Percentiles rank a stretch among this genome's conserved stretches.
These are phyloP conservation scores for Kondoa malvinella DNA, from an alignment of 768 basidiomycete species.

Conservation along the genomic window DNA sequence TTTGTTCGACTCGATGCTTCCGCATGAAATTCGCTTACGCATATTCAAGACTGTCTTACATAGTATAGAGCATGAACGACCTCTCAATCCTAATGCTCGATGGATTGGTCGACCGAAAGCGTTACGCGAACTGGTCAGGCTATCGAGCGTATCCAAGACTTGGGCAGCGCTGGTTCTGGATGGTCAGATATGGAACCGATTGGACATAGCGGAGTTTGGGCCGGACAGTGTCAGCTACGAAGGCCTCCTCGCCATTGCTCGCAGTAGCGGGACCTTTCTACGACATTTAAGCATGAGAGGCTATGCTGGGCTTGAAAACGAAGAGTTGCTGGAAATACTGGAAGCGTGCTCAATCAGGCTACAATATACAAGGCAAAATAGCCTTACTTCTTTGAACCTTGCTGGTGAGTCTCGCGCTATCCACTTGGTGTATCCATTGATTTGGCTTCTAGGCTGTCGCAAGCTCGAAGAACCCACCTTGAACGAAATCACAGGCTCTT, in stretches of 20 bases:
- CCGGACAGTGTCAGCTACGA: constrained; percentile 39
- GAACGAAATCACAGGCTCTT: constrained; percentile 50
- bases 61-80: constrained; percentile 12
- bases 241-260: constrained; percentile 42
- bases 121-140: constrained; percentile 55
- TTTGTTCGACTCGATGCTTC: constrained; percentile 21
- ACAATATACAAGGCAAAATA: background rate
- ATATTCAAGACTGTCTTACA: constrained; percentile 21
- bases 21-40: constrained; percentile 23
- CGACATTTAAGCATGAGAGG: constrained; percentile 48
- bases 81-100: constrained; percentile 22
- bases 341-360: constrained; percentile 8
- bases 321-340: background rate
- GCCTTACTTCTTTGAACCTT: constrained; percentile 6
- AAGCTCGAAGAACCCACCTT: constrained; percentile 49
- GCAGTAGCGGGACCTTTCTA: constrained; percentile 49
- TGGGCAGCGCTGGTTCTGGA: constrained; percentile 66
- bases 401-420: background rate
- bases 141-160: constrained; percentile 63
- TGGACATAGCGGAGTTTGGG: constrained; percentile 46
- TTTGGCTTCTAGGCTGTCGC: constrained; percentile 43
- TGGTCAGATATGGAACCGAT: constrained; percentile 63
- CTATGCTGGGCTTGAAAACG: constrained; percentile 1
- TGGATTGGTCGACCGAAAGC: constrained; percentile 66
- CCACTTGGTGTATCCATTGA: constrained; percentile 17